Conservation (phyloP, 768 basidiomycete genomes). For the Boletus subparvulus region DNA sequence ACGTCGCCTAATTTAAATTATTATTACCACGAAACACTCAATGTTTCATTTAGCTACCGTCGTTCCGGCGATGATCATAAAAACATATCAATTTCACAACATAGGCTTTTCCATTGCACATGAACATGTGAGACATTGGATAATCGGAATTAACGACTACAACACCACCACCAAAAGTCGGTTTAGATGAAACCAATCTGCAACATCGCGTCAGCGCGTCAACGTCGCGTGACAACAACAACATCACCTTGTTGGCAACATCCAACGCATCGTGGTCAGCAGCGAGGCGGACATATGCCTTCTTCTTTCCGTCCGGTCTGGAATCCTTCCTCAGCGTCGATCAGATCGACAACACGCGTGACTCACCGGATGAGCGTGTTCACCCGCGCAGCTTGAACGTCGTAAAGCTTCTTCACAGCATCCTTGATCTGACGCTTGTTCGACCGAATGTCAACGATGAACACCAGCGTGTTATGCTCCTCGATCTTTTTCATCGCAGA, state of each 20-base stretch:
- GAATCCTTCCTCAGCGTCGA: background rate
- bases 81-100: background rate
- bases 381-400: constrained; percentile 92
- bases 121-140: constrained; percentile 6
- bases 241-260: constrained; percentile 93
- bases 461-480: constrained; percentile 99
- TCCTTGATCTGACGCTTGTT: constrained; percentile 99
- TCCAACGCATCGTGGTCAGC: constrained; percentile 96
- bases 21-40: background rate
- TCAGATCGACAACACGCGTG: background rate
- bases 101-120: constrained; percentile 6
- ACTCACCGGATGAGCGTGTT: constrained; percentile 96
- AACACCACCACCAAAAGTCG: background rate
- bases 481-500: constrained; percentile 99
- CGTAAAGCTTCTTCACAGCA: constrained; percentile 98
- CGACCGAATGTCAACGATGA: constrained; percentile 90
- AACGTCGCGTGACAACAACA: background rate
- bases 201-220: background rate
- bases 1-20: background rate
- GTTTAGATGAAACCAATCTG: constrained; percentile 93
- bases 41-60: no score
- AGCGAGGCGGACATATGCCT: constrained; percentile 95
- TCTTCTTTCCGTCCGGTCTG: constrained; percentile 98
- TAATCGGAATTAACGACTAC: background rate
- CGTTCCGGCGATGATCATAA: no score